Percentiles rank a stretch among this genome's conserved stretches.
Evolutionary conservation across 164 flowering plant species (phyloP).

Genomic region (Macadamia integrifolia): DNA sequence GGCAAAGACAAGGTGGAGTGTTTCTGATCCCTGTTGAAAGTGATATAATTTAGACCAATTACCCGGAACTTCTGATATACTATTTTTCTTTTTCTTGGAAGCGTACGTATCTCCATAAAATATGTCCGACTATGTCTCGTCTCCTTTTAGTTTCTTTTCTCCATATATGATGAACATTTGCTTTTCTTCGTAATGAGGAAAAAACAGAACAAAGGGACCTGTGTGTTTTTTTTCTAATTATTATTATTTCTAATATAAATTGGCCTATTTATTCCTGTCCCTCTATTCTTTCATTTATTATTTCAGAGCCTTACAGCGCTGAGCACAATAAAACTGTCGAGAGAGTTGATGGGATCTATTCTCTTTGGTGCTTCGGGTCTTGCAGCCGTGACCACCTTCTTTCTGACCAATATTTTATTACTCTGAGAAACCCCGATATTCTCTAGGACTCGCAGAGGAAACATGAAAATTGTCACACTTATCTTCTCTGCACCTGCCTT

Average conservation of each 20-base stretch:
- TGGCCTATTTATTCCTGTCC: neutral
- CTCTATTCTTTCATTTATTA: neutral
- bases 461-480: constrained; percentile 16
- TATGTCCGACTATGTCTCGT: neutral
- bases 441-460: constrained; percentile 19
- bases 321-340: constrained; percentile 17
- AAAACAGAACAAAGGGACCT: no score
- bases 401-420: neutral
- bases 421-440: constrained; percentile 11
- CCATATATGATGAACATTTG: neutral
- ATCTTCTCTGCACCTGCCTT: constrained; percentile 7
- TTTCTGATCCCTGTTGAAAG: no score
- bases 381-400: constrained; percentile 9
- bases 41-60: neutral
- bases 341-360: constrained; percentile 1
- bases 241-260: neutral
- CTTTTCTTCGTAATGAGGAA: neutral
- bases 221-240: neutral
- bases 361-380: neutral
- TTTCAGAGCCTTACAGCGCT: constrained; percentile 1
- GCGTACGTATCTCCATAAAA: neutral
- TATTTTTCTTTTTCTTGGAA: no score
- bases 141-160: neutral
- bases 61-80: neutral
- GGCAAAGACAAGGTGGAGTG: neutral